Conservation (phyloP, 768 basidiomycete species). For the Udeniomyces megalosporus region DNA sequence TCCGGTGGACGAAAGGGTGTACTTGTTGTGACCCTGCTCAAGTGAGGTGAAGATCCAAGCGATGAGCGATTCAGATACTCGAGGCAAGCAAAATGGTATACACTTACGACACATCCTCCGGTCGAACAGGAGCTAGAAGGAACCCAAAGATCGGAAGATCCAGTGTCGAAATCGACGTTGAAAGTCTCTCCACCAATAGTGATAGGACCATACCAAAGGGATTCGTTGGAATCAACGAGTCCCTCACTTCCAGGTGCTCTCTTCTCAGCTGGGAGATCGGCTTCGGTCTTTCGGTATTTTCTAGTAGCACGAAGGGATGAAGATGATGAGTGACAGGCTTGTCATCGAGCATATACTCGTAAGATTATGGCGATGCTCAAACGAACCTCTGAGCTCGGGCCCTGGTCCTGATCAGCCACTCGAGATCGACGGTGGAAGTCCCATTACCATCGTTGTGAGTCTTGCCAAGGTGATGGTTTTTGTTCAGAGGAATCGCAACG, state of each 20-base stretch:
- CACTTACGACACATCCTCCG: neutral
- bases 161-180: slow-evolving; percentile 2
- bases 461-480: neutral
- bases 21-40: too few species aligned
- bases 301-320: neutral
- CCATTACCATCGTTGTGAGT: neutral
- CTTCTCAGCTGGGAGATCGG: neutral
- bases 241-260: neutral
- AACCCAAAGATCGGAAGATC: slow-evolving; percentile 40
- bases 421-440: neutral
- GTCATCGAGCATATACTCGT: too few species aligned
- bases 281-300: neutral
- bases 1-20: too few species aligned
- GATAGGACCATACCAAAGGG: slow-evolving; percentile 19
- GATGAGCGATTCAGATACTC: too few species aligned
- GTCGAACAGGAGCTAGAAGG: neutral
- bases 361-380: neutral
- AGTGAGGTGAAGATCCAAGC: too few species aligned
- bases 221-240: neutral
- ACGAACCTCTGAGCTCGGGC: neutral
- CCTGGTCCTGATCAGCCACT: neutral
- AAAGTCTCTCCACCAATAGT: slow-evolving; percentile 33
- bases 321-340: neutral
- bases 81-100: neutral
- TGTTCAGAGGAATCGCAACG: too few species aligned